Conservation (phyloP, 768 basidiomycete genomes). For the Hericium erinaceus region DNA sequence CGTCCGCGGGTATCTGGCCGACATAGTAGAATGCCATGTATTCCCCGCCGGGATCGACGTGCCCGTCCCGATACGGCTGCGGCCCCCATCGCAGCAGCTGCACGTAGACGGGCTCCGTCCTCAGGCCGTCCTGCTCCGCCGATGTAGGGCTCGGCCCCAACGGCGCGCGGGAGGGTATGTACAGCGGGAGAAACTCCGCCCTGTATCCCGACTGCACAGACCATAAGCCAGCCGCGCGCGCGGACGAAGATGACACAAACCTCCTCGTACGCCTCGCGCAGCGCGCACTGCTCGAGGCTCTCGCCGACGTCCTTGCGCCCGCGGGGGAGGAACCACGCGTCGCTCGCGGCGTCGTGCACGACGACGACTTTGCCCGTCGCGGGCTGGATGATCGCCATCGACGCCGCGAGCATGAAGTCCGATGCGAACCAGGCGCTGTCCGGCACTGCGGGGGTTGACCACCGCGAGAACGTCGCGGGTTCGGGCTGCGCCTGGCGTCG, state of each 20-base stretch:
- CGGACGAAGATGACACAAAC: conserved; percentile 21
- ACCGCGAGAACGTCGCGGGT: conserved; percentile 18
- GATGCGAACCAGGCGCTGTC: conserved; percentile 36
- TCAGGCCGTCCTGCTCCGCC: conserved; percentile 10
- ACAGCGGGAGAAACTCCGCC: conserved; percentile 36
- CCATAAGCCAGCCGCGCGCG: neutral
- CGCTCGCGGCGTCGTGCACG: conserved; percentile 17
- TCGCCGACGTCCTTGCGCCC: conserved; percentile 64
- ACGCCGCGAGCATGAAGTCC: conserved; percentile 51
- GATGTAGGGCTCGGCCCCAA: conserved; percentile 19
- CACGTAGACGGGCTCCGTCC: conserved; percentile 39
- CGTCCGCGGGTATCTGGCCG: conserved; percentile 42
- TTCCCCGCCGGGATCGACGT: conserved; percentile 28
- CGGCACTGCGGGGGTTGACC: conserved; percentile 34
- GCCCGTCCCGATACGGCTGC: neutral
- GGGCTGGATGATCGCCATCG: conserved; percentile 58
- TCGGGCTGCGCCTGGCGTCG: neutral
- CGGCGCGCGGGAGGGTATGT: conserved; percentile 34
- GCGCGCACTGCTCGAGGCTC: conserved; percentile 45
- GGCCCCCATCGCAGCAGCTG: conserved; percentile 24
- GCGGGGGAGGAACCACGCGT: conserved; percentile 50
- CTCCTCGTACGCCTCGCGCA: conserved; percentile 64
- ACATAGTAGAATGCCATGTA: conserved; percentile 50
- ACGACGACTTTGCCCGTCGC: conserved; percentile 44
- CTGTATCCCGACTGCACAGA: conserved; percentile 38